Base-by-base conservation (phyloP, 2,329 filamentous ascomycete species). In the Aspergillus unguis region DNA sequence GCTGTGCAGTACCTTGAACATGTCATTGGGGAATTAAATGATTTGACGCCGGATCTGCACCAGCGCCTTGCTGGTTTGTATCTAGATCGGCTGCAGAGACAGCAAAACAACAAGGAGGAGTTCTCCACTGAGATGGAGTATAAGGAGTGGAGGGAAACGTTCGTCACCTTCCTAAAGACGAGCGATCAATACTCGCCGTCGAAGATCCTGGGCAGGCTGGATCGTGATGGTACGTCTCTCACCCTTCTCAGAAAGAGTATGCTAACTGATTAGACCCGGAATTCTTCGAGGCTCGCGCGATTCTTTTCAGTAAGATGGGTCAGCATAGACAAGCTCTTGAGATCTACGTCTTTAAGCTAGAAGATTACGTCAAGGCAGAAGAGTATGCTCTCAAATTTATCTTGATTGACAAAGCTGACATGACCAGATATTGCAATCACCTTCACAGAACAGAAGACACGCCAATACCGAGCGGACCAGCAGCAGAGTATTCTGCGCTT, bases 281-380 rank as follows among this genome's bases (percentile, higher is more conserved):
- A 2, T 96, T 96, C 64, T 95, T 88, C 70, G 92, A 97, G 69
- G 85, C 90, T 2, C 85, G 92, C 56, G 94, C 94, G 5, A 86
- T 97, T 41, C 86, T 97, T 23, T 82, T 97, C 36, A 91, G 90
- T 71, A 95, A 94, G 62, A 96, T 97, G 89, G 90, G 90, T 5
- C 87, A 92, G 63, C 92, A 99, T 74, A 92, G 90, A 67, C 91
- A 97, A 72, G 94, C 94, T 0, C 76, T 99, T n/a, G 88, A 94
- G 67, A 96, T 99, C 48, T 99, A 96, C 68, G 92, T 97, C 28
- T 99, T 96, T 74, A 94, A 92, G 70, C 83, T 99, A 70, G 77
- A 88, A 60, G 87, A 96, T 69, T 92, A 89, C 57, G 77, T 76
- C 9, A 97, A 96, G 72, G 94, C 94, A 31, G 94, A 99, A 80